Conservation (phyloP, 805 yeast genomes). For the Zygosaccharomyces siamensis region DNA sequence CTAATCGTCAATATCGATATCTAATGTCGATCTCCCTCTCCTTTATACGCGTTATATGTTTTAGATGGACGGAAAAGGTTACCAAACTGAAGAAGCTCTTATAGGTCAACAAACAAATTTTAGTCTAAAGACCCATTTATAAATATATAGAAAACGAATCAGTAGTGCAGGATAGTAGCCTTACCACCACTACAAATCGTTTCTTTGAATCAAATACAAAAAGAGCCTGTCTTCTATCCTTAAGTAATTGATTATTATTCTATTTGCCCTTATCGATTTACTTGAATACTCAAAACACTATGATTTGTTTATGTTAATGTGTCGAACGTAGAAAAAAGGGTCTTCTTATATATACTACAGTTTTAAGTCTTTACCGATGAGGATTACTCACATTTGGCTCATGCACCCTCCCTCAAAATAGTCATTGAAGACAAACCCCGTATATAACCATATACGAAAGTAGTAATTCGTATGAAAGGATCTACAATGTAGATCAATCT, state of each 20-base stretch:
- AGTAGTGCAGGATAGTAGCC: neutral
- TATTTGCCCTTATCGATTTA: no score
- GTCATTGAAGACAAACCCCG: slow-evolving; percentile 5
- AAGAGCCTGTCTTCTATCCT: neutral
- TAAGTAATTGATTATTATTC: no score
- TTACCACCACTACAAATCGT: neutral
- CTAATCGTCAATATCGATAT: neutral
- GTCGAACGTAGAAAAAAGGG: neutral
- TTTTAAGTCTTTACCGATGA: slow-evolving; percentile 3
- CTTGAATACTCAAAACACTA: no score
- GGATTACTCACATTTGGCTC: slow-evolving; percentile 3
- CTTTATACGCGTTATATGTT: neutral
- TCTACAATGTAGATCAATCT: neutral
- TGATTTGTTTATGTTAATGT: no score
- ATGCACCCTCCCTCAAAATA: slow-evolving; percentile 4
- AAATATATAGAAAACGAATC: neutral
- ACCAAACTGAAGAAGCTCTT: neutral
- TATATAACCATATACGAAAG: neutral
- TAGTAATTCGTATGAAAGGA: neutral
- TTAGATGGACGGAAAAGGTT: neutral
- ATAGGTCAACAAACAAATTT: neutral
- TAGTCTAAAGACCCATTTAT: neutral
- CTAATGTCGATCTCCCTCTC: neutral
- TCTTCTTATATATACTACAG: neutral
- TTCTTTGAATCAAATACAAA: neutral